A percentile compares a stretch with the other conserved stretches of the same genome.
Evolutionary conservation across 768 basidiomycete species (phyloP).

Genomic region (Vararia minispora): DNA sequence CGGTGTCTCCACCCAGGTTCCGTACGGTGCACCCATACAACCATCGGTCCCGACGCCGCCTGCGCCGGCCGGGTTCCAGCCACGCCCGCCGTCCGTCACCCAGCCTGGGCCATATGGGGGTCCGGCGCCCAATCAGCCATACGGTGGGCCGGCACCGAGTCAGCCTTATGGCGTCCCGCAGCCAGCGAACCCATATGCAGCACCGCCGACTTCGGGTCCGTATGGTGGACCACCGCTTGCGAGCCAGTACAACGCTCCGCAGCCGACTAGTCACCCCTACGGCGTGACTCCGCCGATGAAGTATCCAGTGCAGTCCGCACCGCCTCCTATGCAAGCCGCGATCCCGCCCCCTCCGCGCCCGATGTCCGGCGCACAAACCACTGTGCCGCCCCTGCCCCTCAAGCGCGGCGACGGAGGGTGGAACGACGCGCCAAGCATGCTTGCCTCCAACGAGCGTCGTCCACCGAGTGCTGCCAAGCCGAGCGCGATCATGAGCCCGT

Average conservation of each 20-base stretch:
- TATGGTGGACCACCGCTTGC: too few species aligned
- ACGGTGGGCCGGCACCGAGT: too few species aligned
- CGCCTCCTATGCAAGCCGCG: constrained; percentile 24
- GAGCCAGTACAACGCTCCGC: too few species aligned
- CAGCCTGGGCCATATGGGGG: too few species aligned
- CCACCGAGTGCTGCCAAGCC: constrained; percentile 46
- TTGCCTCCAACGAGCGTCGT: constrained; percentile 35
- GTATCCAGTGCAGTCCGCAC: constrained; percentile 15
- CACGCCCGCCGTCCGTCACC: too few species aligned
- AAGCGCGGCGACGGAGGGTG: constrained; percentile 68
- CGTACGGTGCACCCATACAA: constrained; percentile 14
- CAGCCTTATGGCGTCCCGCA: constrained; percentile 5
- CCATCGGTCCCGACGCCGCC: constrained; percentile 11
- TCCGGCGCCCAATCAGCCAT: too few species aligned
- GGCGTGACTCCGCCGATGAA: neutral
- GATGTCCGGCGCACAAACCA: constrained; percentile 26
- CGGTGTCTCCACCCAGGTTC: constrained; percentile 6
- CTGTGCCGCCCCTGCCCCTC: constrained; percentile 32
- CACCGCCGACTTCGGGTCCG: neutral
- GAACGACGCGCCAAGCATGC: constrained; percentile 93
- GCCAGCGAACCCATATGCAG: constrained; percentile 16
- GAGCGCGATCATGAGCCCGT: constrained; percentile 75
- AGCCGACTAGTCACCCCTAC: too few species aligned
- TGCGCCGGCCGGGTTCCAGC: constrained; percentile 8
- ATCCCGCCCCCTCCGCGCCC: constrained; percentile 32